A percentile compares a stretch with the other conserved stretches of the same genome.
These are phyloP conservation scores for Albugo laibachii DNA, from an alignment of 352 stramenopile genomes.

Conservation along the genomic window DNA sequence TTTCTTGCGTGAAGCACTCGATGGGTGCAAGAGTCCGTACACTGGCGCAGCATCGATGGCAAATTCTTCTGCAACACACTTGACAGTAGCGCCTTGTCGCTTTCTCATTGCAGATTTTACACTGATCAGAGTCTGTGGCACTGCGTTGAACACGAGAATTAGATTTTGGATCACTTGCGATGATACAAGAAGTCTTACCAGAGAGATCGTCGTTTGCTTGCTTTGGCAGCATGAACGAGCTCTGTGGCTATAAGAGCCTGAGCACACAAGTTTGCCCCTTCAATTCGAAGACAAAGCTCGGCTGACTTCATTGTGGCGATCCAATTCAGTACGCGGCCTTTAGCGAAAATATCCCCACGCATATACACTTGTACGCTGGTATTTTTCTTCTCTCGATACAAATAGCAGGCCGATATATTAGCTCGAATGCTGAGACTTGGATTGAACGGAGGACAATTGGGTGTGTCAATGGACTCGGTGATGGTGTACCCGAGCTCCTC, in stretches of 20 bases:
- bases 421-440: slow-evolving; percentile 37
- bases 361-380: slow-evolving; percentile 59
- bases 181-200: no score
- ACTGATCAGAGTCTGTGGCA: no score
- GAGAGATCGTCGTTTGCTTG: slow-evolving; percentile 2
- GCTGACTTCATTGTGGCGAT: slow-evolving; percentile 51
- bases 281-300: slow-evolving; percentile 46
- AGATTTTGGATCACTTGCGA: no score
- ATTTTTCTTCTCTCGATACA: slow-evolving; percentile 56
- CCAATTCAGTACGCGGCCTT: slow-evolving; percentile 50
- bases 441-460: slow-evolving; percentile 37
- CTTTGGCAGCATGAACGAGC: slow-evolving; percentile 28
- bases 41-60: no score
- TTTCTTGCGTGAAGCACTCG: no score
- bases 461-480: slow-evolving; percentile 49
- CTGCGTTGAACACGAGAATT: no score
- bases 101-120: no score
- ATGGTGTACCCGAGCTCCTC: slow-evolving; percentile 69
- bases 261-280: slow-evolving; percentile 22
- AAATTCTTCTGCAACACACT: no score
- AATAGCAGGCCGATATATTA: slow-evolving; percentile 49
- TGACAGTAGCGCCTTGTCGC: no score
- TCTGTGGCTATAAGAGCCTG: slow-evolving; percentile 33
- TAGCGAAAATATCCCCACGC: slow-evolving; percentile 45
- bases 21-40: no score